Evolutionary conservation across 352 stramenopile species (phyloP).

Genomic region (Phytophthora melonis): DNA sequence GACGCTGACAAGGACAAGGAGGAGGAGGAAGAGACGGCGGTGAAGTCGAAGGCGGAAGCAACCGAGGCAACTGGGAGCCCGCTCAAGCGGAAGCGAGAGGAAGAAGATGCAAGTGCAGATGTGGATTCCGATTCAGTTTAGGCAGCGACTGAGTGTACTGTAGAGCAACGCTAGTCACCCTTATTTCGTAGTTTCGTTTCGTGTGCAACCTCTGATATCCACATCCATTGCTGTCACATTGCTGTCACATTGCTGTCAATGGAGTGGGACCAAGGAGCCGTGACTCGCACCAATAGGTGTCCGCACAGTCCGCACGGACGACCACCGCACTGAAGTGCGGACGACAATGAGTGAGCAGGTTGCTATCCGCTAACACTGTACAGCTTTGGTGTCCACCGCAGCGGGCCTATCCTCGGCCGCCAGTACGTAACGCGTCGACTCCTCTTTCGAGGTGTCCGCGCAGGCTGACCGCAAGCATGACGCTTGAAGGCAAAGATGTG

Average conservation of each 20-base stretch:
- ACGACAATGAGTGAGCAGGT: no score
- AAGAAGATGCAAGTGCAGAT: constrained; percentile 17
- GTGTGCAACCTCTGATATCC: constrained; percentile 22
- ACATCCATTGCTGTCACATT: constrained; percentile 6
- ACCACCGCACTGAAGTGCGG: background rate
- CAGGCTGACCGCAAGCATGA: background rate
- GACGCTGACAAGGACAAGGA: constrained; percentile 33
- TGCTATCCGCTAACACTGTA: no score
- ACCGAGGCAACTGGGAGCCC: constrained; percentile 19
- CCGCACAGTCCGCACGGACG: background rate
- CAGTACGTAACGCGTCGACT: background rate
- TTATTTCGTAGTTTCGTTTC: constrained; percentile 26
- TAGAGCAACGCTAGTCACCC: constrained; percentile 1
- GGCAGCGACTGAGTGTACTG: background rate
- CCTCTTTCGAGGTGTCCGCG: constrained; percentile 10
- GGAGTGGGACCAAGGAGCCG: constrained; percentile 19
- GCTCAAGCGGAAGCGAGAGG: constrained; percentile 42
- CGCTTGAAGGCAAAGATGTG: no score
- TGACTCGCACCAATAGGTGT: constrained; percentile 26
- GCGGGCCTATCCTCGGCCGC: background rate
- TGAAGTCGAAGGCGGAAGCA: constrained; percentile 20
- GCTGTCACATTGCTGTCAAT: constrained; percentile 16
- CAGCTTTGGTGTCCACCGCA: background rate
- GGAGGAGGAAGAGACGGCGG: background rate
- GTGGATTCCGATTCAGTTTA: constrained; percentile 37